Conservation (phyloP, 768 basidiomycete species). For the Suillus subluteus region DNA sequence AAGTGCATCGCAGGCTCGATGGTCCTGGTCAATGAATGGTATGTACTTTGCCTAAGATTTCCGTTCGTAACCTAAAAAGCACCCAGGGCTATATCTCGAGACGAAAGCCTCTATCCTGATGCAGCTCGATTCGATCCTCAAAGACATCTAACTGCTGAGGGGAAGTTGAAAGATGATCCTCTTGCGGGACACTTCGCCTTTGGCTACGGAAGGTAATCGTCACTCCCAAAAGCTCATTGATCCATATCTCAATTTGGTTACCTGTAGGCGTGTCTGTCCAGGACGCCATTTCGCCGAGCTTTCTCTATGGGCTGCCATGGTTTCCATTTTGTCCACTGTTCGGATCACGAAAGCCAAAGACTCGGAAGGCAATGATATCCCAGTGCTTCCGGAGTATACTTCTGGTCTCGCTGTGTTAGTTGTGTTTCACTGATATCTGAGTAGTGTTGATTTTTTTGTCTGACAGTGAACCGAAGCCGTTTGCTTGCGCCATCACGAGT, state of each 20-base stretch:
- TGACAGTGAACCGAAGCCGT: slow-evolving; percentile 9
- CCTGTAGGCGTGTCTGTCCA: slow-evolving; percentile 8
- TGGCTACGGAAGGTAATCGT: neutral
- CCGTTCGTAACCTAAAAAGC: neutral
- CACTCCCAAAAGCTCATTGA: too few relatives aligned
- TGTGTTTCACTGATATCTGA: neutral
- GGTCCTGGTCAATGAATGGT: slow-evolving; percentile 1
- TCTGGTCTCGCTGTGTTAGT: slow-evolving; percentile 5
- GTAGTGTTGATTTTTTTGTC: neutral
- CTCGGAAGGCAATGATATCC: slow-evolving; percentile 7
- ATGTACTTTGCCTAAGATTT: neutral
- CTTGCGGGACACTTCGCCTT: neutral
- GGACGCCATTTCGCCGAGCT: slow-evolving; percentile 11
- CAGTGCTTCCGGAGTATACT: slow-evolving; percentile 5
- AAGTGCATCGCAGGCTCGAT: neutral
- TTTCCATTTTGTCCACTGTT: slow-evolving; percentile 11
- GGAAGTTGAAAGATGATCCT: neutral
- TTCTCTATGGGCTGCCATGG: slow-evolving; percentile 10
- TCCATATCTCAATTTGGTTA: neutral
- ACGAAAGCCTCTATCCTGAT: neutral
- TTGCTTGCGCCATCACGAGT: slow-evolving; percentile 8
- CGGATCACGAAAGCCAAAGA: slow-evolving; percentile 14
- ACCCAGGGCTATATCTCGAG: neutral
- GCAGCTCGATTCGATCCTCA: slow-evolving; percentile 5
- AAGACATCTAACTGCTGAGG: neutral